Conservation (phyloP, 2,329 filamentous ascomycete species). For the Ceratocystis harringtonii region DNA sequence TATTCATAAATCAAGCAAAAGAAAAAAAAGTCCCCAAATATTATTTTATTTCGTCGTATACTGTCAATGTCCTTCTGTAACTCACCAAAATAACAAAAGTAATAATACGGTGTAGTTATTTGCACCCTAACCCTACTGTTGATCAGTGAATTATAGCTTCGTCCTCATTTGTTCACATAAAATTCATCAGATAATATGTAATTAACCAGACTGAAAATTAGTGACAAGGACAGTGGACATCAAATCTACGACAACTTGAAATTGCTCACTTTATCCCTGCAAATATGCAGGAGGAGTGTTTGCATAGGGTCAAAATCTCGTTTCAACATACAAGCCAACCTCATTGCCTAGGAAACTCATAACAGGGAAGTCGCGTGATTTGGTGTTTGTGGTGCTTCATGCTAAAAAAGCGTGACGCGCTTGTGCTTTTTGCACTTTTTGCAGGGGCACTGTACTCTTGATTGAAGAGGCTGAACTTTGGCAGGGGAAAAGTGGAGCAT, state of each 20-base stretch:
- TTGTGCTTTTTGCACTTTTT: not conserved
- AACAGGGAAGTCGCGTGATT: not conserved
- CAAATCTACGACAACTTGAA: not conserved
- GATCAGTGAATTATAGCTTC: not conserved
- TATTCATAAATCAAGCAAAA: too few relatives aligned
- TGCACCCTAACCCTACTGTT: slow-evolving; percentile 11
- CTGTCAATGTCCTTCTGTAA: too few relatives aligned
- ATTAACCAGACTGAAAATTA: not conserved
- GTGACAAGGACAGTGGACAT: slow-evolving; percentile 4
- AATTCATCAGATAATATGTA: not conserved
- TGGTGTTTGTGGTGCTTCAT: not conserved
- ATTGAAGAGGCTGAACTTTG: slow-evolving; percentile 11
- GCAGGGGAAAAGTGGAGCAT: slow-evolving; percentile 11
- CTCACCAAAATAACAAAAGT: too few relatives aligned
- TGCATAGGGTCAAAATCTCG: not conserved
- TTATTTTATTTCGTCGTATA: too few relatives aligned
- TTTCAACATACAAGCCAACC: not conserved
- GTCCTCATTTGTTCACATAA: not conserved
- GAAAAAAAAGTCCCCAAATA: too few relatives aligned
- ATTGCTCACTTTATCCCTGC: slow-evolving; percentile 3
- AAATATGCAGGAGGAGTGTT: slow-evolving; percentile 7
- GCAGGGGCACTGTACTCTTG: slow-evolving; percentile 6
- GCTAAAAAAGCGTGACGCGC: not conserved
- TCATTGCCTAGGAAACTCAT: slow-evolving; percentile 2
- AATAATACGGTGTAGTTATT: not conserved